These are phyloP conservation scores for Sphaerostilbella broomeana DNA, from an alignment of 2,329 filamentous ascomycete species.

Conservation along the genomic window DNA sequence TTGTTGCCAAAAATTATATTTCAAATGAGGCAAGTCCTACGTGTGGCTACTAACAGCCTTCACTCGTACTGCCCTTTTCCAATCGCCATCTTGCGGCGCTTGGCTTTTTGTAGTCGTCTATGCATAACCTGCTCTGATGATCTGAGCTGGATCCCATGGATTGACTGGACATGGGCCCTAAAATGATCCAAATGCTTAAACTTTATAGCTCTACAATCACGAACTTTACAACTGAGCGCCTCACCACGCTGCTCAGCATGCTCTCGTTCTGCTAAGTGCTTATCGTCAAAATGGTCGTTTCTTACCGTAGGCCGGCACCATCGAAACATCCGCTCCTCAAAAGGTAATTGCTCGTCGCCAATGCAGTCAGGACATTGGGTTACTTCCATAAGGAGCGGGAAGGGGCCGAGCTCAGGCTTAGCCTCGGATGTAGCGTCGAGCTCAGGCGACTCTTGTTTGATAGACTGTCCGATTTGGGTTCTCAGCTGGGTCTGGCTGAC, in stretches of 20 bases:
- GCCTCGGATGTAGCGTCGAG: background rate
- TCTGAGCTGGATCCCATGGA: conserved; percentile 13
- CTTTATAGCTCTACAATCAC: conserved; percentile 15
- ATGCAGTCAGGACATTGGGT: conserved; percentile 18
- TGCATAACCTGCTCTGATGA: conserved; percentile 7
- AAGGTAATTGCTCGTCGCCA: conserved; percentile 12
- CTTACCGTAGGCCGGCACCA: conserved; percentile 6
- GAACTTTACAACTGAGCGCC: conserved; percentile 15
- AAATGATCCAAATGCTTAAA: conserved; percentile 16
- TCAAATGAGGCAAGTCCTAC: background rate
- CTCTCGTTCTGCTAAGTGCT: conserved; percentile 16
- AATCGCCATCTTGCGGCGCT: background rate
- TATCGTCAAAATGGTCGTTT: conserved; percentile 20
- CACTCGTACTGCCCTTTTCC: background rate
- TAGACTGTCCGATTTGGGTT: background rate
- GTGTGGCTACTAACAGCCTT: background rate
- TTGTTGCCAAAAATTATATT: background rate
- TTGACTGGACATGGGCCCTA: conserved; percentile 14
- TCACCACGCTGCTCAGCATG: conserved; percentile 12
- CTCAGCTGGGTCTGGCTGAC: background rate
- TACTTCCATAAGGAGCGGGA: conserved; percentile 17
- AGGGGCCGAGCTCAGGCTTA: conserved; percentile 7
- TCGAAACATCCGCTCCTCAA: conserved; percentile 11
- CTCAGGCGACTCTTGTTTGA: background rate
- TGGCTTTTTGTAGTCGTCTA: background rate